Conservation (phyloP, 2,329 filamentous ascomycete genomes). For the Arachnopeziza araneosa region DNA sequence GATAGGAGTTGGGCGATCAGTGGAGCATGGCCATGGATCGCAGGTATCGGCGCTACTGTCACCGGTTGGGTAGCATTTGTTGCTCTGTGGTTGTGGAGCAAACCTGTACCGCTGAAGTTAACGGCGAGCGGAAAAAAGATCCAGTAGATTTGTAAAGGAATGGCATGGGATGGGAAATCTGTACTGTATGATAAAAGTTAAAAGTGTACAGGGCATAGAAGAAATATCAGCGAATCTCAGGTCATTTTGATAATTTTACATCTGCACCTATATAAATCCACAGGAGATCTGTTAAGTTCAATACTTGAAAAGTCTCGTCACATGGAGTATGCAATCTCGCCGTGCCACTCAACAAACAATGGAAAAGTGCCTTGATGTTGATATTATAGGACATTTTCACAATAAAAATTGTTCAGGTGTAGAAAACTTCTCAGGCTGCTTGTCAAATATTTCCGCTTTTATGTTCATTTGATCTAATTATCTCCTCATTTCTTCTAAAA, state of each 20-base stretch:
- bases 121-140: slow-evolving; percentile 35
- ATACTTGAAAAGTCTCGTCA: too few species aligned
- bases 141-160: slow-evolving; percentile 24
- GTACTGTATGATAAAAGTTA: neutral
- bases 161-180: neutral
- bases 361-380: too few species aligned
- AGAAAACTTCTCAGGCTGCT: too few species aligned
- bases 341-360: too few species aligned
- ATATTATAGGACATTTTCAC: too few species aligned
- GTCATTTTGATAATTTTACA: neutral
- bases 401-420: too few species aligned
- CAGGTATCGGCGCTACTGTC: slow-evolving; percentile 79
- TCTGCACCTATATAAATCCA: too few species aligned
- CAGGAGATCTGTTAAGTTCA: too few species aligned
- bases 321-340: too few species aligned
- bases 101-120: slow-evolving; percentile 39
- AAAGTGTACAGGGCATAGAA: neutral
- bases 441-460: too few species aligned
- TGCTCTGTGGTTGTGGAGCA: slow-evolving; percentile 78
- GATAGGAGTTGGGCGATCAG: slow-evolving; percentile 84
- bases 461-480: too few species aligned
- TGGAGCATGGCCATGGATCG: slow-evolving; percentile 91
- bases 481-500: too few species aligned
- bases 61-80: slow-evolving; percentile 81
- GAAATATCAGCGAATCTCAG: neutral